Conservation (phyloP, 2,329 filamentous ascomycete genomes). For the Xylaria sp. region DNA sequence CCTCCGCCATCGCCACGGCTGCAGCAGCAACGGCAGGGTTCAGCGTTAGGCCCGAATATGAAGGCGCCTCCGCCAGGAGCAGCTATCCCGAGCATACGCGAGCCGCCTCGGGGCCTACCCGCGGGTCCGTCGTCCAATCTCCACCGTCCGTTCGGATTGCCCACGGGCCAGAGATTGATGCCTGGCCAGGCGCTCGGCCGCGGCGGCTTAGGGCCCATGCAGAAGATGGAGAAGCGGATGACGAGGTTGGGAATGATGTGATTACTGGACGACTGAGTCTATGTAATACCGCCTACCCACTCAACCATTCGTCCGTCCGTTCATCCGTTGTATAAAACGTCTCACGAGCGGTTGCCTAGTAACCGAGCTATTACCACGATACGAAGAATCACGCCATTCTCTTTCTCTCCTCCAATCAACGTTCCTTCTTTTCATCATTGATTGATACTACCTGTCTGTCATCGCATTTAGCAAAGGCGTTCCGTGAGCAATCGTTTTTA, state of each 20-base stretch:
- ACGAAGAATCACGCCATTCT: constrained; percentile 29
- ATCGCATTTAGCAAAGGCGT: constrained; percentile 34
- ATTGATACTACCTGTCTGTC: not conserved
- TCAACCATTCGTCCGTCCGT: not conserved
- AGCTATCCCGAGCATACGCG: constrained; percentile 41
- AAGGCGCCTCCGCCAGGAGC: constrained; percentile 33
- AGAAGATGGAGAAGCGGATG: constrained; percentile 71
- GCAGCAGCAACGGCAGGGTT: constrained; percentile 25
- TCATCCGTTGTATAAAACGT: not conserved
- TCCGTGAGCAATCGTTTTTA: constrained; percentile 23
- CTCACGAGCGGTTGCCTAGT: not conserved
- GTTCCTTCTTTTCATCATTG: constrained; percentile 14
- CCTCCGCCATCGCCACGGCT: constrained; percentile 32
- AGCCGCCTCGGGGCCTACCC: constrained; percentile 45
- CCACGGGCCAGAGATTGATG: constrained; percentile 49
- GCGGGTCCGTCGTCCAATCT: constrained; percentile 43
- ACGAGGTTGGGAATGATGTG: constrained; percentile 68
- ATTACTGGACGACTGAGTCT: constrained; percentile 13
- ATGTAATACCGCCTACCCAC: not conserved
- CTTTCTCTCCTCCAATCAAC: constrained; percentile 1
- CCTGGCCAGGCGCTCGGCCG: constrained; percentile 53
- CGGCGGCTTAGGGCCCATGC: constrained; percentile 51
- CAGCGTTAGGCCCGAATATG: constrained; percentile 32
- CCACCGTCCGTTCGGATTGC: constrained; percentile 51
- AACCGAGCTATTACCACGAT: constrained; percentile 7